phyloP scores from a whole-genome alignment of 257 asterid genomes.

The Salvia hispanica region DNA sequence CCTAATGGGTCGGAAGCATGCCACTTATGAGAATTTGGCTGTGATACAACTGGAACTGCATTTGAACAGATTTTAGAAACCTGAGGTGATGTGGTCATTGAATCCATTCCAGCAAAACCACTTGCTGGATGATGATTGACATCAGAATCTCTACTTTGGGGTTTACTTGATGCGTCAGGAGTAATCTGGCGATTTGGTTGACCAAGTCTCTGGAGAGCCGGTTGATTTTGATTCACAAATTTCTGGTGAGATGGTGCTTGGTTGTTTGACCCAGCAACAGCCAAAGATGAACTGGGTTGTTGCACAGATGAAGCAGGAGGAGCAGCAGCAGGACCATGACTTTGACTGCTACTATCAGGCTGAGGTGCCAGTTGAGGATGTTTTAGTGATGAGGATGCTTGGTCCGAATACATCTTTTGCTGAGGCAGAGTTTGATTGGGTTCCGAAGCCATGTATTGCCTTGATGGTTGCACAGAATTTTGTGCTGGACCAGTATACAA shows the following conservation, averaged over 20 bases:
- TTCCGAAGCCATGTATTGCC: conserved; percentile 49
- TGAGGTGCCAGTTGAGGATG: conserved; percentile 50
- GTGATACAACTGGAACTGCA: conserved; percentile 44
- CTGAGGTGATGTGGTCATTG: conserved; percentile 40
- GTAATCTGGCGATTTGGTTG: conserved; percentile 52
- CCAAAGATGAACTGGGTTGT: conserved; percentile 52
- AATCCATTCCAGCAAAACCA: conserved; percentile 50
- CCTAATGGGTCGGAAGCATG: conserved; percentile 50
- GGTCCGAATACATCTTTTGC: conserved; percentile 60
- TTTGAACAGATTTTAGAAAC: conserved; percentile 41
- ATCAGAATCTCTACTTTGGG: conserved; percentile 52
- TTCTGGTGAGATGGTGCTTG: conserved; percentile 55
- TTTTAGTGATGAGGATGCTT: conserved; percentile 48
- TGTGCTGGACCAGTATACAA: conserved; percentile 47
- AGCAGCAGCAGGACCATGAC: conserved; percentile 49
- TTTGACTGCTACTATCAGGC: conserved; percentile 51
- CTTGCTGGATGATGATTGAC: conserved; percentile 49
- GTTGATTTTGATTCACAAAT: conserved; percentile 51
- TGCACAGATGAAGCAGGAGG: conserved; percentile 45
- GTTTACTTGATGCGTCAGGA: conserved; percentile 45
- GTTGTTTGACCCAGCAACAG: conserved; percentile 50
- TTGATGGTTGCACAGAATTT: conserved; percentile 48
- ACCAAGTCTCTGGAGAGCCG: conserved; percentile 48
- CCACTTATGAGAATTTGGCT: conserved; percentile 46
- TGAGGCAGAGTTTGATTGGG: conserved; percentile 58